Evolutionary conservation across 164 flowering plant genomes (phyloP), one percentile per base, ranked within the genome.

Genomic region (Tetrastigma voinierianum): DNA sequence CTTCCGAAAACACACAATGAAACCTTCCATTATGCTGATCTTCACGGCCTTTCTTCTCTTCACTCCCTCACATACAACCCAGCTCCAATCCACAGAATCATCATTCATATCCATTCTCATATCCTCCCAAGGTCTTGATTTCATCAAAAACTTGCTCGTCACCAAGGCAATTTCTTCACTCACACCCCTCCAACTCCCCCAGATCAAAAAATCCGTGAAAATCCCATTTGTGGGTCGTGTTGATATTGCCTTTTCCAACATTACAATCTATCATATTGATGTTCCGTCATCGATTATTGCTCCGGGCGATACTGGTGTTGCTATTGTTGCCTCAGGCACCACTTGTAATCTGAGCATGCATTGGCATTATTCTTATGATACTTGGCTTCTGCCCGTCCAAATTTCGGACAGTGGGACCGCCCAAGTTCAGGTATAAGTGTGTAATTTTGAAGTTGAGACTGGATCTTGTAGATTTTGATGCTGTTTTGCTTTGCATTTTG

Each of bases 321-420:
- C 70, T 2, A 84, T 95, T 49, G 69, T 84, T 4, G 89, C 86
- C 3, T 83, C 87, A 0, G 96, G 93, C 56, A 82, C 86, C 40
- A 84, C 91, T 14, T 86, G 87, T 13, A 81, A 83, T 79, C 58
- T 95, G 84, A 83, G 77, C 59, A 77, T 89, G 92, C 65, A 83
- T 66, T 95, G 98, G 98, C 32, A 51, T 68, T 95, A 91, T 74
- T 77, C 87, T 15, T 91, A 86, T 67, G 65, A 61, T 58, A 74
- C 90, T 74, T 84, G 89, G 97, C 46, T 86, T 56, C 10, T 80
- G 46, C 97, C 95, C 1, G 51, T 90, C 63, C 57, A 67, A 62
- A 74, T 94, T 58, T 75, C 89, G 0, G 98, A 94, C 75, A 49
- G 70, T 25, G 98, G 98, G 7, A 14, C 15, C 9, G 97, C 98